Percentiles rank a stretch among this genome's conserved stretches.
Conservation (phyloP, 495 filamentous ascomycete species). For the Neurospora africana region DNA sequence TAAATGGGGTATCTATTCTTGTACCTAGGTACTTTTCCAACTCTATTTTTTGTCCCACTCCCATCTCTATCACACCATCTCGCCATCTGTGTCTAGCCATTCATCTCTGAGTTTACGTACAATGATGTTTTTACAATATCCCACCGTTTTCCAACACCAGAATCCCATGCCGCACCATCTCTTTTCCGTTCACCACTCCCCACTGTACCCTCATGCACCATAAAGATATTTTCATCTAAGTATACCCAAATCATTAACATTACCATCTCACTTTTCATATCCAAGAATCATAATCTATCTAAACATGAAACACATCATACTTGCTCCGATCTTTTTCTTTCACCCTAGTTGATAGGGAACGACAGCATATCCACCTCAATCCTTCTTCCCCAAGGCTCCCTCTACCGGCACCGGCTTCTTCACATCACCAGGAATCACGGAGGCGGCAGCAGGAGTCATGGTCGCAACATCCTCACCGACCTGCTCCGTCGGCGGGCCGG, state of each 20-base stretch:
- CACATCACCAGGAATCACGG: not conserved
- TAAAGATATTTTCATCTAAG: not conserved
- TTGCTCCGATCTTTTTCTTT: not conserved
- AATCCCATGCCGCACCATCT: not conserved
- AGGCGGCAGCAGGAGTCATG: not conserved
- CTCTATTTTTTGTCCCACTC: not conserved
- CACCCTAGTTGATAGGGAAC: not conserved
- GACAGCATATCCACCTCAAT: not conserved
- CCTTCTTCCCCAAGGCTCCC: not conserved
- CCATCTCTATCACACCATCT: not conserved
- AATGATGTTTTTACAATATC: not conserved
- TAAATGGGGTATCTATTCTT: not conserved
- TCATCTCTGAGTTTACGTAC: not conserved
- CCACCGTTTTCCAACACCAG: not conserved
- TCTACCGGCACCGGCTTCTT: constrained; percentile 5
- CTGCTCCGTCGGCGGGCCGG: constrained; percentile 45
- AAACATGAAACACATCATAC: not conserved
- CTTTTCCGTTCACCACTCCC: not conserved
- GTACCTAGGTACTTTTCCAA: not conserved
- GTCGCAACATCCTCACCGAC: constrained; percentile 4
- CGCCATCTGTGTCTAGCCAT: not conserved
- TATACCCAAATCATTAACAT: not conserved
- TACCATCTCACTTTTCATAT: not conserved
- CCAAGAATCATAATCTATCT: not conserved
- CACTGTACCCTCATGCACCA: not conserved